Evolutionary conservation across 257 asterid genomes (phyloP), one percentile per base, ranked within the genome.

Genomic region (Henckelia pumila): DNA sequence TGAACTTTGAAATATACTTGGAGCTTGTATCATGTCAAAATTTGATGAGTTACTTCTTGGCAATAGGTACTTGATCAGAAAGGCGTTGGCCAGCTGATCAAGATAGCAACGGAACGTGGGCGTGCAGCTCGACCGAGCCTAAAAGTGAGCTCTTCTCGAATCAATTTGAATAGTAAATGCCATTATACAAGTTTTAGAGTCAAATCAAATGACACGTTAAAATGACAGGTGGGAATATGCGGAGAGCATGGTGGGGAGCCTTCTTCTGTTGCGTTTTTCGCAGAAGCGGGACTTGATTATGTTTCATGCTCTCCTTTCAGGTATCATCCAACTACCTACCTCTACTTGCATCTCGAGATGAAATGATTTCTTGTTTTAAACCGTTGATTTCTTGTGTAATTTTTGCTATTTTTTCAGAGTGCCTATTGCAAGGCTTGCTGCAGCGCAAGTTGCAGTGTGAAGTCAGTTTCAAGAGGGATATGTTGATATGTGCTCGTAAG

Each of bases 191-290:
- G 8, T 47, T 5, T 47, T 47, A 47, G 8, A 1, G 8, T 47
- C 20, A 17, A 47, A 1, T 60, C 24, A 13, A 61, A 33, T 47
- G 32, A 67, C 3, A 22, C 1, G 59, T 8, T 33, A 20, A 61
- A 63, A 19, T 37, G 63, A 57, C 86, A 92, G 98, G 80, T 93
- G 9, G 97, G 97, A 60, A 88, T 93, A 23, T 90, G 99, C 69
- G 99, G 99, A 52, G 97, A 90, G 77, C 97, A 90, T 59, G 97
- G 97, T 3, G 97, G 99, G 59, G 97, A 93, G 79, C 97, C 99
- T 32, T 88, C 99, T 23, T 93, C 99, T 28, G 90, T 93, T 8
- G 95, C 95, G 28, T 93, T 93, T 77, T 93, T 93, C 29, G 97
- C 87, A 5, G 89, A 86, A 74, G 86, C 88, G 52, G 99, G 99